Percentiles rank a stretch among this genome's conserved stretches.
These are phyloP conservation scores for Vinca minor DNA, from an alignment of 257 asterid genomes.

Conservation along the genomic window DNA sequence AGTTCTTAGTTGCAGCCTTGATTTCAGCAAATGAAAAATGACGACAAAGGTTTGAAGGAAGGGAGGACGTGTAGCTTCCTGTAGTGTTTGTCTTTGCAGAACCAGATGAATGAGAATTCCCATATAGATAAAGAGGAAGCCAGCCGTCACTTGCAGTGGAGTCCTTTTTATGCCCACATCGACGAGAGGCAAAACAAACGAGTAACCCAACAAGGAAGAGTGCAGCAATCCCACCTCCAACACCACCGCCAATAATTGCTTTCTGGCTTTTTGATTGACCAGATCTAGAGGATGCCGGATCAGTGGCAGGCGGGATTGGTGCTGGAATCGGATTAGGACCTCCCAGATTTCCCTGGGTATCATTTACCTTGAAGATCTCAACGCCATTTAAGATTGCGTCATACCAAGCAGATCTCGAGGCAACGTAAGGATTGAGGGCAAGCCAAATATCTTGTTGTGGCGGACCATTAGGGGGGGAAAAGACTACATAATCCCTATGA, in stretches of 20 bases:
- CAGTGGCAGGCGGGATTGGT: conserved; percentile 26
- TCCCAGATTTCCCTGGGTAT: conserved; percentile 55
- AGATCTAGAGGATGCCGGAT: conserved; percentile 16
- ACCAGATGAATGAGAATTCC: conserved; percentile 71
- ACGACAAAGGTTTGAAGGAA: conserved; percentile 77
- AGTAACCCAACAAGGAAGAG: conserved; percentile 46
- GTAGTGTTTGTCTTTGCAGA: conserved; percentile 75
- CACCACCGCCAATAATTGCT: conserved; percentile 62
- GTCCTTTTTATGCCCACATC: conserved; percentile 40
- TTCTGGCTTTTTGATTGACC: conserved; percentile 27
- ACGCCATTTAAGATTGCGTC: conserved; percentile 83
- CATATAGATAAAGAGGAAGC: conserved; percentile 81
- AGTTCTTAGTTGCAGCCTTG: conserved; percentile 71
- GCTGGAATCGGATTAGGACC: conserved; percentile 75
- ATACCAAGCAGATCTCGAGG: conserved; percentile 26
- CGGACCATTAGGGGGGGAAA: conserved; percentile 42
- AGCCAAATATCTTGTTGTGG: conserved; percentile 72
- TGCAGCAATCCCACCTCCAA: conserved; percentile 75
- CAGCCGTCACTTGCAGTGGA: conserved; percentile 68
- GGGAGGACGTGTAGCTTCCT: conserved; percentile 75
- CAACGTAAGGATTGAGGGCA: conserved; percentile 47
- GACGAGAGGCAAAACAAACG: conserved; percentile 32
- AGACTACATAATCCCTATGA: conserved; percentile 53
- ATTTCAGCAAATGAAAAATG: conserved; percentile 84
- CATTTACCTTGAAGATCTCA: conserved; percentile 66